Evolutionary conservation across 2,329 filamentous ascomycete genomes (phyloP), one percentile per base, ranked within the genome.

Genomic region (Neofusicoccum laricinum): DNA sequence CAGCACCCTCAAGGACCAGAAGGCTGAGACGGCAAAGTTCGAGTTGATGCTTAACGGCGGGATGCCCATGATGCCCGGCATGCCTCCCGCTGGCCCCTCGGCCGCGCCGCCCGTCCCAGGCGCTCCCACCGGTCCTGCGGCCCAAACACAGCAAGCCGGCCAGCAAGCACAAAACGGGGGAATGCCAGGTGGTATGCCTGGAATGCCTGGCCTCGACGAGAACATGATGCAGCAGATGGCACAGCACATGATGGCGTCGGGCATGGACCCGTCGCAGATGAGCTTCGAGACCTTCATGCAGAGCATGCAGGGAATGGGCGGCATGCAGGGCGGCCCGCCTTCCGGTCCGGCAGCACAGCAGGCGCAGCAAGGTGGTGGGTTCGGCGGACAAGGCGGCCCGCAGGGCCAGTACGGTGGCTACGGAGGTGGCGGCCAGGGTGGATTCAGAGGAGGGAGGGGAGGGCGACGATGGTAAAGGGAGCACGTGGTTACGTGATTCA

Each of bases 1-100:
- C 17, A 87, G 87, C 68, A 91, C 94, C 70, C 92, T 92, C 69
- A 86, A 86, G 64, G 87, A 90, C 53, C 93, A 96, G 79, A 97
- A 94, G 81, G 91, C 82, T 61, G 82, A 87, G 67, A 80, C 85
- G 72, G 83, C 84, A 62, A 81, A 86, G 66, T 85, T 89, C 81
- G 84, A 88, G 69, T 81, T 80, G 46, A 86, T 88, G 78, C 79
- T 88, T 64, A 61, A 50, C 40, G 66, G 69, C 34, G 66, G 64
- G 10, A 67, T 68, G 57, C 66, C 66, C 15, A 41, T 65, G 17
- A 69, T 70, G 45, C 72, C 71, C 2, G 70, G 68, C 61, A 71
- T 41, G 73, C 58, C 65, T 3, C 72, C 61, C 66, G 71, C 53
- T 64, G 72, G 36, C 11, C 68, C 71, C 64, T 66, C 68, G 10